Evolutionary conservation across 2,329 filamentous ascomycete genomes (phyloP).

Genomic region (Dactylellina haptotyla): DNA sequence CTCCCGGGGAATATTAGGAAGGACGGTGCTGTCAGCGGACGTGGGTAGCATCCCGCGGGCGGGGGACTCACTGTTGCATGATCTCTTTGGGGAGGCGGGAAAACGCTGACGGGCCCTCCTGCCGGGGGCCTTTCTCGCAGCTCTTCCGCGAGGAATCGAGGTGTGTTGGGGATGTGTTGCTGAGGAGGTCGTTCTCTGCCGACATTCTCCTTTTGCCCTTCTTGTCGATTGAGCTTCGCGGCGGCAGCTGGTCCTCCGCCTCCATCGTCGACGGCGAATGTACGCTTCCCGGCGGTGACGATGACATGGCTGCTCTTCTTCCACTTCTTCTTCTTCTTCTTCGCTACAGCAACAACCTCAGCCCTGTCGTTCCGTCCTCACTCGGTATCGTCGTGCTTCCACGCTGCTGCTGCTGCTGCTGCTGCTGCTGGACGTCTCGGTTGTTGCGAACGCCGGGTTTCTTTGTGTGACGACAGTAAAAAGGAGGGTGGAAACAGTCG

Average conservation of each 20-base stretch:
- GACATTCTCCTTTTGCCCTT: constrained; percentile 54
- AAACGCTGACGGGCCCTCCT: constrained; percentile 62
- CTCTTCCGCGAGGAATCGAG: constrained; percentile 29
- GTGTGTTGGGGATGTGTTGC: constrained; percentile 25
- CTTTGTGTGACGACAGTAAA: constrained; percentile 30
- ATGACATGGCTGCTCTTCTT: constrained; percentile 45
- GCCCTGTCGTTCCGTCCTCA: too few species aligned
- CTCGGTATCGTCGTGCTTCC: not conserved
- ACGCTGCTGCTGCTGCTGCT: not conserved
- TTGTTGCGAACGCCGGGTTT: constrained; percentile 6
- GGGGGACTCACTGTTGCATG: constrained; percentile 71
- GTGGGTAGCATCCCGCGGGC: constrained; percentile 23
- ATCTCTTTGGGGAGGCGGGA: constrained; percentile 74
- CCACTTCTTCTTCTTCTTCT: not conserved
- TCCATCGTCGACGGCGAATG: not conserved
- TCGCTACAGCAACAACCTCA: too few species aligned
- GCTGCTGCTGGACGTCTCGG: not conserved
- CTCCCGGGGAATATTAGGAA: constrained; percentile 18
- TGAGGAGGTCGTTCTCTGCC: constrained; percentile 27
- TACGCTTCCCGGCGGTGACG: constrained; percentile 5
- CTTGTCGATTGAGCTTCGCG: constrained; percentile 54
- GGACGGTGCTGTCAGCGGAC: constrained; percentile 22
- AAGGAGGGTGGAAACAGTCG: not conserved
- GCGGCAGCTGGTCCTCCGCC: not conserved
- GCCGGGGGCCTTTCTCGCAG: constrained; percentile 14